Conservation (phyloP, 1,139 yeast species). For the Yarrowia galli region DNA sequence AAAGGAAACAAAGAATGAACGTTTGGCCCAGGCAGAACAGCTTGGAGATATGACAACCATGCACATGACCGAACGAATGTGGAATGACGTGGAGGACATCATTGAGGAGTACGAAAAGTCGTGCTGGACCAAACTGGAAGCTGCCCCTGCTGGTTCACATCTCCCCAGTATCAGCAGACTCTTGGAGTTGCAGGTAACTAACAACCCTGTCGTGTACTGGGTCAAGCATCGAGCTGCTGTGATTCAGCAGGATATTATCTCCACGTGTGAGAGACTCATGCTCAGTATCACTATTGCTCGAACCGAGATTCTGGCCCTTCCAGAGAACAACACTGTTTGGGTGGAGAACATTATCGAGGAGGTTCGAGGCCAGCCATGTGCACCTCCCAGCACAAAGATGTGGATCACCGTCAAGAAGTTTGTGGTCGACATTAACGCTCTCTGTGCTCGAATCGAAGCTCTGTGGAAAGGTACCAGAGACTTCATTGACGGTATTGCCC, state of each 20-base stretch:
- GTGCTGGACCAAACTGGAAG: slow-evolving; percentile 55
- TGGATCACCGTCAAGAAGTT: slow-evolving; percentile 61
- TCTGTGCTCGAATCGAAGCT: slow-evolving; percentile 51
- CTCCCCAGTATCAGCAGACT: slow-evolving; percentile 21
- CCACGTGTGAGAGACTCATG: slow-evolving; percentile 18
- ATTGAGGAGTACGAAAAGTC: slow-evolving; percentile 69
- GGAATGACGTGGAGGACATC: slow-evolving; percentile 71
- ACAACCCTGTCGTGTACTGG: slow-evolving; percentile 29
- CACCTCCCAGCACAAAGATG: slow-evolving; percentile 49
- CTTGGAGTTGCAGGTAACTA: slow-evolving; percentile 14
- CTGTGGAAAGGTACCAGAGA: slow-evolving; percentile 59
- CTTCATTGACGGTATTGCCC: slow-evolving; percentile 57
- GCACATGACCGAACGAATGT: slow-evolving; percentile 59
- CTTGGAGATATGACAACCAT: slow-evolving; percentile 24
- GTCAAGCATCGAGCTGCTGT: slow-evolving; percentile 13
- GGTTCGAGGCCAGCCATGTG: slow-evolving; percentile 23
- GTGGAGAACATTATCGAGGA: slow-evolving; percentile 30
- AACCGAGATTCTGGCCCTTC: slow-evolving; percentile 20
- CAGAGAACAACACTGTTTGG: slow-evolving; percentile 31
- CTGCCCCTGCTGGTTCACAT: slow-evolving; percentile 27
- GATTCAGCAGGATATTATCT: slow-evolving; percentile 9
- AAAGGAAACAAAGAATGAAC: slow-evolving; percentile 51
- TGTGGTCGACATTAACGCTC: slow-evolving; percentile 53
- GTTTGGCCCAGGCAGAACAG: slow-evolving; percentile 40
- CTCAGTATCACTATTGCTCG: slow-evolving; percentile 22